Evolutionary conservation across 208 protist genomes (phyloP).

Genomic region (Ichthyophonus hoferi): DNA sequence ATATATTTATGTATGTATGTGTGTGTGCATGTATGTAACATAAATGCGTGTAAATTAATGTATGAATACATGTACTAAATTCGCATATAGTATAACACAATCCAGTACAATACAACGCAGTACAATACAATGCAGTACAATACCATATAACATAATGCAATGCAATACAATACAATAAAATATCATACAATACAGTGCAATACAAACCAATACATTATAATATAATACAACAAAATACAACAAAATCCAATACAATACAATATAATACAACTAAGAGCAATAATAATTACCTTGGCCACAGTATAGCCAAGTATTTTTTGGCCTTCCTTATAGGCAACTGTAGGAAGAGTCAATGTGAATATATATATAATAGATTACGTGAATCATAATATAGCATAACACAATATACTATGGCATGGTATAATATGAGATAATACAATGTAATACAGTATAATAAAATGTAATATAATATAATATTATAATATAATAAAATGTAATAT

Average conservation of each 20-base stretch:
- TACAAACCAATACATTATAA: too few species aligned
- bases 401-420: neutral
- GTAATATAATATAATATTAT: neutral
- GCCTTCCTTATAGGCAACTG: neutral
- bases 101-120: too few species aligned
- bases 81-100: too few species aligned
- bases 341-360: neutral
- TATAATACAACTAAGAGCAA: neutral
- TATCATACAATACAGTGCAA: too few species aligned
- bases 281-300: neutral
- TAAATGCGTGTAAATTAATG: too few species aligned
- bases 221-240: neutral
- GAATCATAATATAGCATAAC: neutral
- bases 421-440: neutral
- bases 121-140: too few species aligned
- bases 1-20: neutral
- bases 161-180: too few species aligned
- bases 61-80: too few species aligned
- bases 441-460: neutral
- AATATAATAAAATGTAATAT: neutral
- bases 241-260: neutral
- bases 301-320: neutral
- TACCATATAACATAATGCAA: too few species aligned
- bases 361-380: neutral
- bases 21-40: neutral